phyloP scores from a whole-genome alignment of 2,329 filamentous ascomycete species.

The Periconia digitata region DNA sequence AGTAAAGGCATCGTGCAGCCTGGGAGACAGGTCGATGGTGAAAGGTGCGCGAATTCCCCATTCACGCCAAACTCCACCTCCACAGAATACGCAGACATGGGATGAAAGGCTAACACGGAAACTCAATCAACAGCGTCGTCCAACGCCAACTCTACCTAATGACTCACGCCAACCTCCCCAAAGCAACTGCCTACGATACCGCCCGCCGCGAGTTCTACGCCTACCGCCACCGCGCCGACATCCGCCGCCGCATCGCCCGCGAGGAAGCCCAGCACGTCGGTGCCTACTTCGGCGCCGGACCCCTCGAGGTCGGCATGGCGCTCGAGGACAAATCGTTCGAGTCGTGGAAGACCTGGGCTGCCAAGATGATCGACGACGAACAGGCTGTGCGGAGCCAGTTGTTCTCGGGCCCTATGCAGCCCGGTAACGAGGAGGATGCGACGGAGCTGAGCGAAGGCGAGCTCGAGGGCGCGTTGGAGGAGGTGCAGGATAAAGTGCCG shows the following conservation, averaged over 20 bases:
- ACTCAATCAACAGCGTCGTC: constrained; percentile 66
- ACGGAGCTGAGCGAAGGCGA: constrained; percentile 23
- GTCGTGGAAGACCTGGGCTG: constrained; percentile 81
- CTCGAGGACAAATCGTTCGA: constrained; percentile 81
- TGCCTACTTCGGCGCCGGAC: constrained; percentile 81
- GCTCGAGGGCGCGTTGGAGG: constrained; percentile 36
- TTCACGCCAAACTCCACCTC: no score
- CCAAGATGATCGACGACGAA: constrained; percentile 52
- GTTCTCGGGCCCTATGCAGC: constrained; percentile 38
- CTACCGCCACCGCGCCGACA: constrained; percentile 77
- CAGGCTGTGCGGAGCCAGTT: constrained; percentile 50
- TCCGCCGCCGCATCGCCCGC: constrained; percentile 76
- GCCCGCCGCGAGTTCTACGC: constrained; percentile 90
- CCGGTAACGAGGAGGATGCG: constrained; percentile 10
- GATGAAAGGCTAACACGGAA: neutral
- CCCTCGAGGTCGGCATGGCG: constrained; percentile 75
- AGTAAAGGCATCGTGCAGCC: constrained; percentile 69
- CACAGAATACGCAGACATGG: neutral
- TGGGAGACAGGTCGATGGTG: constrained; percentile 76
- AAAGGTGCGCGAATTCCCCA: constrained; percentile 61
- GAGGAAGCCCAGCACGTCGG: constrained; percentile 87
- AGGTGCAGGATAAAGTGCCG: constrained; percentile 35
- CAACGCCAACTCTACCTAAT: constrained; percentile 90
- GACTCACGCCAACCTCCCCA: constrained; percentile 55
- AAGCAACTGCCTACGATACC: constrained; percentile 76